Base-by-base conservation (phyloP, 352 stramenopile species). In the Globisporangium iwayamae region DNA sequence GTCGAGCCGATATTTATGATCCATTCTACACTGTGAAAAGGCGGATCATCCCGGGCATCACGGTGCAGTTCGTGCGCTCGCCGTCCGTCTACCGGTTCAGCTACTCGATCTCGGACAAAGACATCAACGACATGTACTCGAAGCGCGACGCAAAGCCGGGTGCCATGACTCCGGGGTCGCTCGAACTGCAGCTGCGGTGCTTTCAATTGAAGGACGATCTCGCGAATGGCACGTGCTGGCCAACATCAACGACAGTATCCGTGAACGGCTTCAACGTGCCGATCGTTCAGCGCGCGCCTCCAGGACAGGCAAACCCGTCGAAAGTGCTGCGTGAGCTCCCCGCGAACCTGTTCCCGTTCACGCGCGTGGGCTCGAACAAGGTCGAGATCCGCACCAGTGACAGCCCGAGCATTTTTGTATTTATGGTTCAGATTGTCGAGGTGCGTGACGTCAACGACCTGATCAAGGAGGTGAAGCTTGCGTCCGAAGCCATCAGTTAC, bases 311-410 rank as follows among this genome's bases (percentile, higher is more conserved):
- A 6, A 93, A 94, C 45, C 79, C 83, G 7, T 93, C 83, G 18
- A 94, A 94, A 68, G 86, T 94, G 4, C 63, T 94, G 5, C 75
- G 86, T 32, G 86, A 94, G 38, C 64, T 91, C 3, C 86, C 86
- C 1, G 74, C 75, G 22, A 91, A 91, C 56, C 67, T 94, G n/a
- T 89, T 91, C 63, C 79, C 76, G 62, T 87, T 76, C 55, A 81
- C 81, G 16, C 74, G 84, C 6, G 74, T 83, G 11, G 86, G 86
- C n/a, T 74, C 78, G 32, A 94, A 94, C 56, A 71, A 85, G 56
- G 65, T 93, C 41, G 86, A 94, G 32, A 73, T 94, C 51, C 82
- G 79, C 41, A 91, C 77, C 10, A 76, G 43, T n/a, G 84, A 90
- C 54, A 88, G 87, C 57, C 69, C 80, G 20, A 62, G 72, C 4